These are phyloP conservation scores for Amanita brunnescens DNA, from an alignment of 768 basidiomycete species.

Conservation along the genomic window DNA sequence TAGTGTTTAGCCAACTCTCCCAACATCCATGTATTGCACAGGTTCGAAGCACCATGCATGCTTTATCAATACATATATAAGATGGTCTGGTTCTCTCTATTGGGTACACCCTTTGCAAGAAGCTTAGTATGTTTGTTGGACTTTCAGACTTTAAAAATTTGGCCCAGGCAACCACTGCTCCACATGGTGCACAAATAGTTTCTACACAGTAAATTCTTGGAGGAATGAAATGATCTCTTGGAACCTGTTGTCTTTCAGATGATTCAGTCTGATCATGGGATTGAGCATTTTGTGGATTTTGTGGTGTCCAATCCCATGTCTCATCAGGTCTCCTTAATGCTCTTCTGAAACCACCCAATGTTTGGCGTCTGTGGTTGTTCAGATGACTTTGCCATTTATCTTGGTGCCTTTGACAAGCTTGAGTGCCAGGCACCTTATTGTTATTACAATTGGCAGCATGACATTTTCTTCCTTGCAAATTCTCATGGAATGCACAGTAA, in stretches of 20 bases:
- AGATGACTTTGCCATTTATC: constrained; percentile 12
- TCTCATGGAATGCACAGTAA: constrained; percentile 17
- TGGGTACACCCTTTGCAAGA: constrained; percentile 12
- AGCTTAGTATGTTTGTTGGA: constrained; percentile 13
- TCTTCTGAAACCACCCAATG: neutral
- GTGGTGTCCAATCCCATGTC: neutral
- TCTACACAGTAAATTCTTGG: constrained; percentile 13
- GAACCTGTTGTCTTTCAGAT: neutral
- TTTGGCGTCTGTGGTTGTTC: neutral
- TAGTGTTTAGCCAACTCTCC: constrained; percentile 10
- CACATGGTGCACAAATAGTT: constrained; percentile 7
- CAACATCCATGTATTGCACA: constrained; percentile 4
- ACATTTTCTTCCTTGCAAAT: constrained; percentile 13
- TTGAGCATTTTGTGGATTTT: neutral
- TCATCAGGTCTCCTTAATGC: neutral
- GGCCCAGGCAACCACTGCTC: constrained; percentile 14
- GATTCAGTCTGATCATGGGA: constrained; percentile 8
- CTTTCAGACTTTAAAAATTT: constrained; percentile 16
- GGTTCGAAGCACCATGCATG: constrained; percentile 7
- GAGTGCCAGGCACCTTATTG: constrained; percentile 9
- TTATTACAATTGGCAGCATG: constrained; percentile 13
- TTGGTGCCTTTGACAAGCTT: constrained; percentile 17
- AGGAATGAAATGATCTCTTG: constrained; percentile 4
- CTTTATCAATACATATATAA: constrained; percentile 14
- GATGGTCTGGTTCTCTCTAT: constrained; percentile 2